phyloP scores from a whole-genome alignment of 345 rosid genomes.

The Eucalyptus pauciflora region DNA sequence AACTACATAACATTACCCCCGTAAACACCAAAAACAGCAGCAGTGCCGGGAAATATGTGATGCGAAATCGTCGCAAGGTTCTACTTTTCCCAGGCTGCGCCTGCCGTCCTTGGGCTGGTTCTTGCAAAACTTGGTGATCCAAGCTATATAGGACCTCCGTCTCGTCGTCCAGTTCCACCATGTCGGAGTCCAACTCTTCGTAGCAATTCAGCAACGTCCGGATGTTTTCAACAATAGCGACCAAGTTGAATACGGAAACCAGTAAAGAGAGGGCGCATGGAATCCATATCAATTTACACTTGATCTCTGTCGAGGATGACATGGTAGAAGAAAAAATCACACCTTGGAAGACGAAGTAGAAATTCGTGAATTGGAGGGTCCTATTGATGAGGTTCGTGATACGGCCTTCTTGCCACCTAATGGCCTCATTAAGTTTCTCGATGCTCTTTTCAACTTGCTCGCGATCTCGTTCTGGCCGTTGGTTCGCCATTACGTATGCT shows the following conservation, averaged over 20 bases:
- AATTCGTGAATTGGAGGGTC: too few species aligned
- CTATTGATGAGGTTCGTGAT: too few species aligned
- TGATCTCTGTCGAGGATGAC: neutral
- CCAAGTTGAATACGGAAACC: neutral
- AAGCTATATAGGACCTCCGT: rapidly evolving
- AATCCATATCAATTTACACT: neutral
- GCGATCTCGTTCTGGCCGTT: too few species aligned
- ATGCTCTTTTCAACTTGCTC: too few species aligned
- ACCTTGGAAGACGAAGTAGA: too few species aligned
- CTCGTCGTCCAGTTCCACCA: rapidly evolving
- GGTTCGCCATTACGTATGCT: too few species aligned
- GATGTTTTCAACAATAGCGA: neutral
- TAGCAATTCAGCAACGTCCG: neutral
- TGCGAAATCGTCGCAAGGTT: neutral
- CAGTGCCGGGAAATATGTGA: neutral
- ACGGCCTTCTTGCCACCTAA: too few species aligned
- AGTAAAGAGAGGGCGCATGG: neutral
- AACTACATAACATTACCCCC: neutral
- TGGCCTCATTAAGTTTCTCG: too few species aligned
- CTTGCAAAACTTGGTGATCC: rapidly evolving
- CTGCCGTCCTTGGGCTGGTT: too few species aligned
- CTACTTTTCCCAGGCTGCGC: neutral
- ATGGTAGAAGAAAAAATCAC: too few species aligned
- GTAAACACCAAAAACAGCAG: neutral
- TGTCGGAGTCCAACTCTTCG: neutral